Conservation (phyloP, 2,329 filamentous ascomycete species). For the Bipolaris cookei region DNA sequence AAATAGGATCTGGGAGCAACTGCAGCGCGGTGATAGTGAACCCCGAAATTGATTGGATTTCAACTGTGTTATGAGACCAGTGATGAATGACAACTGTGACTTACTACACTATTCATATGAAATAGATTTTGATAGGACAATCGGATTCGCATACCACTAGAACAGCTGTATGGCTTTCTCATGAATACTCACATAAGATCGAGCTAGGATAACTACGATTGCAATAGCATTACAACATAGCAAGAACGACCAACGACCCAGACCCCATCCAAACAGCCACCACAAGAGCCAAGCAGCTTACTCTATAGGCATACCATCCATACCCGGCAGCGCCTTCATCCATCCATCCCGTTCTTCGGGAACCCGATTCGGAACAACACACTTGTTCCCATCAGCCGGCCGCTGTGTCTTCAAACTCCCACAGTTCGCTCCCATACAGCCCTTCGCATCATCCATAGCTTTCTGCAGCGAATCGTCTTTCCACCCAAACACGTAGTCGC, state of each 20-base stretch:
- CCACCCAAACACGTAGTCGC: constrained; percentile 44
- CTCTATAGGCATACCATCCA: constrained; percentile 21
- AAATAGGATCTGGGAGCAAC: not conserved
- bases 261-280: not conserved
- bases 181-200: no score
- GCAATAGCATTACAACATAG: no score
- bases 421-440: constrained; percentile 40
- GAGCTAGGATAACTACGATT: no score
- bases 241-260: no score
- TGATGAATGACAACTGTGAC: no score
- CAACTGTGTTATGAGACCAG: no score
- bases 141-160: no score
- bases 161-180: no score
- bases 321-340: constrained; percentile 28
- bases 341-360: constrained; percentile 35
- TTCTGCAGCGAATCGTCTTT: constrained; percentile 39
- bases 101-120: no score
- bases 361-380: constrained; percentile 31
- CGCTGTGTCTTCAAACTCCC: constrained; percentile 35
- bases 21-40: not conserved
- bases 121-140: no score
- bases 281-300: not conserved
- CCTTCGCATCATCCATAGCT: constrained; percentile 39
- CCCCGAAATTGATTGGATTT: no score
- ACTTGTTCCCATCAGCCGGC: constrained; percentile 28